phyloP scores from a whole-genome alignment of 805 yeast genomes.

The Lipomyces mesembrius region DNA sequence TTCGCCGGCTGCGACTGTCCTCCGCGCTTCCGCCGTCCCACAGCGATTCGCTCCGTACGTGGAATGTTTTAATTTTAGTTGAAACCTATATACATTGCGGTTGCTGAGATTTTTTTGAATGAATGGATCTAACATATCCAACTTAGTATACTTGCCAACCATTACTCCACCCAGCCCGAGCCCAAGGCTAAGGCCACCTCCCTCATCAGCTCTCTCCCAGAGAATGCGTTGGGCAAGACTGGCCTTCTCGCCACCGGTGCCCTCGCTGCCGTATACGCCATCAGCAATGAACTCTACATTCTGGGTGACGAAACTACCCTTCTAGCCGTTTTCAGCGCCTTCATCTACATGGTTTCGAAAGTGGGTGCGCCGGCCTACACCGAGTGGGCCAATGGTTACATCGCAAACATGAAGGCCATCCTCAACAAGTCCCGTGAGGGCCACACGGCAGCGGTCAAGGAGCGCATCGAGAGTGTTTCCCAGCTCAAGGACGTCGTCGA shows the following conservation, averaged over 20 bases:
- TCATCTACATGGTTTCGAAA: conserved; percentile 77
- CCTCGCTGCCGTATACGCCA: conserved; percentile 92
- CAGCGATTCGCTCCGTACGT: conserved; percentile 37
- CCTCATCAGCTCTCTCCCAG: conserved; percentile 88
- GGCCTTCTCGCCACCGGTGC: conserved; percentile 93
- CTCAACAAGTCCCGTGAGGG: conserved; percentile 85
- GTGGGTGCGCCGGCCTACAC: conserved; percentile 92
- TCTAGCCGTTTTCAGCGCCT: conserved; percentile 77
- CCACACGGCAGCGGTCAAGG: conserved; percentile 91
- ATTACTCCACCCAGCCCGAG: conserved; percentile 54
- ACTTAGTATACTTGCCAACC: conserved; percentile 18
- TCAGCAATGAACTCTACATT: conserved; percentile 89
- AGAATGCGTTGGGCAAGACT: conserved; percentile 83
- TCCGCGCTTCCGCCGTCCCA: conserved; percentile 16
- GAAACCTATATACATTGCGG: too few relatives aligned
- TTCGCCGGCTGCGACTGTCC: conserved; percentile 30
- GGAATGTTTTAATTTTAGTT: neutral
- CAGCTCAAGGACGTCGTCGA: conserved; percentile 89
- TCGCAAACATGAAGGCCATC: conserved; percentile 76
- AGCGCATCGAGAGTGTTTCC: conserved; percentile 84
- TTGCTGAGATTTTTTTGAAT: neutral
- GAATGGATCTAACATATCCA: neutral
- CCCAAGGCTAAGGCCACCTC: conserved; percentile 91
- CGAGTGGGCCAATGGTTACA: conserved; percentile 88
- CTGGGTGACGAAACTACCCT: conserved; percentile 92